Evolutionary conservation across 177 flowering plant genomes (phyloP).

Genomic region (Vitis hybrid): DNA sequence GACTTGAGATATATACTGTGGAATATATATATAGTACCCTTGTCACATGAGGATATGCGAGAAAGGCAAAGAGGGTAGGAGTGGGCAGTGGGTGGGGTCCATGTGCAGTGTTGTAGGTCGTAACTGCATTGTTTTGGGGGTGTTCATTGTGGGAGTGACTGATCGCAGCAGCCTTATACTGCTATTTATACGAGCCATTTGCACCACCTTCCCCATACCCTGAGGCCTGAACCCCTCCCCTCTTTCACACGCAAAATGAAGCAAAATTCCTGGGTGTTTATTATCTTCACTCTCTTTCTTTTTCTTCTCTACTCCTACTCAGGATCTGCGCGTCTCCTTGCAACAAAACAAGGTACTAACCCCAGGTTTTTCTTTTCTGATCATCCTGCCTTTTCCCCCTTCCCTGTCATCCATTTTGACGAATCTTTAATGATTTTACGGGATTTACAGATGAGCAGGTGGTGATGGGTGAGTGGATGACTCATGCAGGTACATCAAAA

Average conservation of each 20-base stretch:
- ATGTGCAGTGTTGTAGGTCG: too few species aligned
- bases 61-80: too few species aligned
- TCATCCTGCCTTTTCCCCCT: neutral
- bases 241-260: slow-evolving; percentile 1
- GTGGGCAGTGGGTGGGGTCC: too few species aligned
- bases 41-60: too few species aligned
- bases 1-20: too few species aligned
- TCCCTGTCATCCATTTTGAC: neutral
- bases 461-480: neutral
- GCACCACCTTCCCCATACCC: too few species aligned
- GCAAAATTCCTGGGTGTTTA: slow-evolving; percentile 9
- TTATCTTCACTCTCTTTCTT: slow-evolving; percentile 15
- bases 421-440: neutral
- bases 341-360: slow-evolving; percentile 19
- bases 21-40: too few species aligned
- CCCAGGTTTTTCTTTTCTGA: neutral
- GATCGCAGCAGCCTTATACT: too few species aligned
- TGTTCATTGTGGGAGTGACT: too few species aligned
- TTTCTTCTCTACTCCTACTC: slow-evolving; percentile 13
- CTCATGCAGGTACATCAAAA: neutral
- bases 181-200: too few species aligned
- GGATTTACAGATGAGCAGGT: slow-evolving; percentile 2
- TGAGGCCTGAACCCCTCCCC: too few species aligned
- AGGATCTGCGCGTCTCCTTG: slow-evolving; percentile 23
- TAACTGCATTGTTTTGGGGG: too few species aligned